Base-by-base conservation (phyloP, 176 grass and related monocot genomes). In the Oryza glaberrima region DNA sequence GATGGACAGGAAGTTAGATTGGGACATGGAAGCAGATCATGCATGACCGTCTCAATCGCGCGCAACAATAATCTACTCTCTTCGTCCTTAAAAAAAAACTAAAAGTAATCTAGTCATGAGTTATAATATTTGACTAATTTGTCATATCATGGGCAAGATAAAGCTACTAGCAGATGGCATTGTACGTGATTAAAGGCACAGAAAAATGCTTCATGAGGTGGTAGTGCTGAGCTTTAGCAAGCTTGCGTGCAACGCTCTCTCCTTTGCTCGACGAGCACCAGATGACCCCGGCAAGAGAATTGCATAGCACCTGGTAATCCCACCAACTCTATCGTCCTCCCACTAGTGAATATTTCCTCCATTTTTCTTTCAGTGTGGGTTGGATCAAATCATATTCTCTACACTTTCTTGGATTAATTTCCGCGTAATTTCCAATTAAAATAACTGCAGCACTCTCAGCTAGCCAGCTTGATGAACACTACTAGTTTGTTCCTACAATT, bases 131-230 rank as follows among this genome's bases (percentile, higher is more conserved):
- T 19, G 19, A 73, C 40, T 36, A 49, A 12, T 11, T 47, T 75
- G 85, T 12, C 76, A 30, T 77, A 78, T 90, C 58, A 65, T 51
- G 20, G 54, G 32, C 14, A n/a, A 63, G 7, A 63, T 23, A 88
- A 80, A 68, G 58, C 17, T 58, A 20, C 6, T 20, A 58, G 17
- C 20, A 65, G 49, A 32, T 80, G 46, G 12, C 60, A 41, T 79
- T 36, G 11, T 35, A n/a, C 47, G 11, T 23, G 25, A 72, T 64
- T 60, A 28, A 51, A 69, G 49, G n/a, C 36, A 6, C 16, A 48
- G 20, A 36, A 73, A 73, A 70, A 69, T 61, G 70, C 23, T 71
- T 13, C 17, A 48, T 63, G 20, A 70, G 65, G 80, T 28, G n/a
- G 8, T 69, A 46, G 70, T 20, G 35, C 47, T 26, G 3, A 56